Base-by-base conservation (phyloP, 2,329 filamentous ascomycete species). In the Tolypocladium sp. region DNA sequence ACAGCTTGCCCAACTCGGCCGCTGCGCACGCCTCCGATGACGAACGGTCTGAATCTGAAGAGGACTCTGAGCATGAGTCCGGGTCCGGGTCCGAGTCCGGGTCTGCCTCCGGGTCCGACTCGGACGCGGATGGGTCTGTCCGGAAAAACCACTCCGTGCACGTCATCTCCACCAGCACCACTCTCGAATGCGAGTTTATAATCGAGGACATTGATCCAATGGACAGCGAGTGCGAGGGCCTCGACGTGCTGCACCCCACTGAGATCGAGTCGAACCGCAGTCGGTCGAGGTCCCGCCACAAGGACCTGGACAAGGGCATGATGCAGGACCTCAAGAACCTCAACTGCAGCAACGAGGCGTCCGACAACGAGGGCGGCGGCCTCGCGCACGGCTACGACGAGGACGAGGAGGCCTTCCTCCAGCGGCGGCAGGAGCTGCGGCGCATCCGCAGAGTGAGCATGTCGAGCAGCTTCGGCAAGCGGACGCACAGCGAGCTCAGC, bases 381-480 rank as follows among this genome's bases (percentile, higher is more conserved):
- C 10, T 20, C 12, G 22, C 54, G 15, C 17, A 55, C 41, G 70
- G 71, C 55, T 69, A 71, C 53, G 64, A 63, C 7, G 76, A 78
- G 56, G 74, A 76, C 44, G 74, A 78, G 55, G 68, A 70, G 30
- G 69, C 73, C 30, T 79, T 79, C 49, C 65, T 74, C 20, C 71
- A 68, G 62, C 70, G 70, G 59, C 76, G 76, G 55, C 75, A 77
- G 41, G 76, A 76, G 56, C 71, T 77, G 41, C 75, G 71, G 57
- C 74, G 79, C 57, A 72, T 71, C 38, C 75, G 75, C 46, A 73
- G 80, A 30, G 76, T 80, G 67, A 81, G 77, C 57, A 76, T 78
- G 64, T 79, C 80, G 54, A 82, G 79, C 63, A 82, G 79, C 68
- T 78, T 82, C 58, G 78, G 79, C 63, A 83, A 83, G 71, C 74